Evolutionary conservation across 1,284 basidiomycete species (phyloP), one percentile per base, ranked within the genome.

Genomic region (Puccinia horiana): DNA sequence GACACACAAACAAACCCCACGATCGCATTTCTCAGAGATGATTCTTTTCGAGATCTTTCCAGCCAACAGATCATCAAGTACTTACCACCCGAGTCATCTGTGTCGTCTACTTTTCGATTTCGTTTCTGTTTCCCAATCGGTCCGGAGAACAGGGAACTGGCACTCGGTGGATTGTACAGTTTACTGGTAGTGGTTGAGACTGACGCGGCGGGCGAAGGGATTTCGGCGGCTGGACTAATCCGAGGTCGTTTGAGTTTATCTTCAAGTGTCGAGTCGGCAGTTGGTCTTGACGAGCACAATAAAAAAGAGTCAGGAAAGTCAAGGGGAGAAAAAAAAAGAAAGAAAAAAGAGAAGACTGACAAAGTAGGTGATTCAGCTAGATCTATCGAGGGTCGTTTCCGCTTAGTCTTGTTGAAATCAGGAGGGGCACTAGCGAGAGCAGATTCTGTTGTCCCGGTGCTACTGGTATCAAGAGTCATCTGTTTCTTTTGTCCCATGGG

Each of bases 211-310:
- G 76, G 63, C 35, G 76, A 69, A 23, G 65, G 40, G 32, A 79
- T 29, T 37, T 61, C 63, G 32, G 29, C 49, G 32, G 32, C 61
- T 4, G 76, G 65, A 42, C 65, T 79, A 35, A 79, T 56, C 65
- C 65, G 44, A 37, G 76, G 47, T 16, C 76, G 63, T 56, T 79
- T 79, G 12, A 37, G 63, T 56, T 79, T 79, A 12, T 79, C 76
- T 42, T 79, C 76, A 54, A 49, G 26, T 32, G 69, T 12, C 20
- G 40, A 18, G 6, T 65, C 63, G 8, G 18, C 23, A 69, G 9
- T 56, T 75, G 49, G 52, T n/a, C 65, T 69, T 11, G 32, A 52
- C 1, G 32, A 37, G 44, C 4, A 40, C 3, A 63, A 63, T 14
- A 26, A 63, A 37, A 63, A n/a, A 29, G 42, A 73, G 52, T 29